Conservation (phyloP, 148 eudicot genomes). For the Suaeda aralocaspica region DNA sequence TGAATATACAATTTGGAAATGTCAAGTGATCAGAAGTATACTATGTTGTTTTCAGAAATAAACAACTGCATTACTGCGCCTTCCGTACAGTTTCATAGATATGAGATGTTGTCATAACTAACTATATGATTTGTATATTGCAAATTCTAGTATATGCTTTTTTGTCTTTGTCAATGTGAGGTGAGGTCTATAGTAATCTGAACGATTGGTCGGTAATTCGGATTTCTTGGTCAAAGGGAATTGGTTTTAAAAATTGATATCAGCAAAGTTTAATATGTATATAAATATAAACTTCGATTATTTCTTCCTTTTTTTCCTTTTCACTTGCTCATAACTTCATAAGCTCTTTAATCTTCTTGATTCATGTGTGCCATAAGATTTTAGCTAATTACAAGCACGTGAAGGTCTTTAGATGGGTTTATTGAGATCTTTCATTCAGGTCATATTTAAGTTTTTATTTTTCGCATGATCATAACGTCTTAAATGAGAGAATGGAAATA, state of each 20-base stretch:
- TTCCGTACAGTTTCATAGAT: no score
- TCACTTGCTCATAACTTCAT: slow-evolving; percentile 14
- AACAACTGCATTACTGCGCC: not conserved
- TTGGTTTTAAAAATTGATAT: slow-evolving; percentile 13
- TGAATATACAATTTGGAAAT: slow-evolving; percentile 1
- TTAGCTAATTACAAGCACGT: not conserved
- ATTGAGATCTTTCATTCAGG: slow-evolving; percentile 7
- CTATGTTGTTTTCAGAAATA: not conserved
- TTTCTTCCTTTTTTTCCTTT: not conserved
- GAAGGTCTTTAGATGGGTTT: not conserved
- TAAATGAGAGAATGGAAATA: not conserved
- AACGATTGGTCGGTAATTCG: slow-evolving; percentile 2
- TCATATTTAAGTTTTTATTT: not conserved
- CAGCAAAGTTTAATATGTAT: slow-evolving; percentile 4
- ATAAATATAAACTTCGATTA: not conserved
- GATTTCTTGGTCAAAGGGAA: slow-evolving; percentile 6
- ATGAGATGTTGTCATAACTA: no score
- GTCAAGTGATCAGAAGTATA: not conserved
- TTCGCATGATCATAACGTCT: not conserved
- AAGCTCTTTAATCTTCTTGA: not conserved
- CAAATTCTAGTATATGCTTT: slow-evolving; percentile 17
- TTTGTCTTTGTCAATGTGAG: slow-evolving; percentile 26
- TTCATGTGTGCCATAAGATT: slow-evolving; percentile 11
- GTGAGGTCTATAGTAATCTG: slow-evolving; percentile 18
- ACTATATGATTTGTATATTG: no score